Percentiles rank a stretch among this genome's conserved stretches.
Conservation (phyloP, 2,329 filamentous ascomycete species). For the Aspergillus pseudoviridinutans region DNA sequence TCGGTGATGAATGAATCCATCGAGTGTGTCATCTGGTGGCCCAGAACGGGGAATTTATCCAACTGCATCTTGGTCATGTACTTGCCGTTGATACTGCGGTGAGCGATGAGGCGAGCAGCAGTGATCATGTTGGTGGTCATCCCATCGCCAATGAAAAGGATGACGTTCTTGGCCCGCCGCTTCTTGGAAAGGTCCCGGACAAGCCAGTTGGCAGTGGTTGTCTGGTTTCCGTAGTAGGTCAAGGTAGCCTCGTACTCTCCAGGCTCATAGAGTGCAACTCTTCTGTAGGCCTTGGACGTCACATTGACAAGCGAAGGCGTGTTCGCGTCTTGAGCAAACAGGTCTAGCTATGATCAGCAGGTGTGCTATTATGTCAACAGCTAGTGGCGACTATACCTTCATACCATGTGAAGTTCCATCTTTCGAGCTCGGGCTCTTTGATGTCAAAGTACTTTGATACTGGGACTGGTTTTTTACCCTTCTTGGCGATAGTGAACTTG, state of each 20-base stretch:
- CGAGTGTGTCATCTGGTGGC: conserved; percentile 86
- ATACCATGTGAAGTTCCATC: conserved; percentile 80
- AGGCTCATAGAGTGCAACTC: conserved; percentile 71
- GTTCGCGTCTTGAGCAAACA: conserved; percentile 69
- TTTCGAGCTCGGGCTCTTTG: conserved; percentile 68
- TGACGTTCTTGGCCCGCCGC: conserved; percentile 78
- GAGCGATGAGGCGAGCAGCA: conserved; percentile 73
- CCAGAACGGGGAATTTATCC: conserved; percentile 80
- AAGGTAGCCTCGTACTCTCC: conserved; percentile 75
- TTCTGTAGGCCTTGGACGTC: conserved; percentile 72
- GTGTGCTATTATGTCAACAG: not conserved
- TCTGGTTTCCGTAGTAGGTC: conserved; percentile 68
- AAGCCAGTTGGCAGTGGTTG: conserved; percentile 70
- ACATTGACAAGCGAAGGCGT: conserved; percentile 73
- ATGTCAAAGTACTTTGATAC: conserved; percentile 66
- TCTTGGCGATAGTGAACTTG: conserved; percentile 69
- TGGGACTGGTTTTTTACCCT: conserved; percentile 50
- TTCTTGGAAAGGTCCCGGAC: conserved; percentile 67
- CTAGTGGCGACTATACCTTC: conserved; percentile 52
- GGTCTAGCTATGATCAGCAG: conserved; percentile 44
- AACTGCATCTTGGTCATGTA: conserved; percentile 72
- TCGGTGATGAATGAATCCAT: conserved; percentile 83
- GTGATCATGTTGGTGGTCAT: conserved; percentile 51
- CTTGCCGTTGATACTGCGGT: conserved; percentile 79
- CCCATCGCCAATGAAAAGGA: conserved; percentile 74